Percentiles rank a stretch among this genome's conserved stretches.
Evolutionary conservation across 345 rosid species (phyloP).

Genomic region (Odontarrhena argentea): DNA sequence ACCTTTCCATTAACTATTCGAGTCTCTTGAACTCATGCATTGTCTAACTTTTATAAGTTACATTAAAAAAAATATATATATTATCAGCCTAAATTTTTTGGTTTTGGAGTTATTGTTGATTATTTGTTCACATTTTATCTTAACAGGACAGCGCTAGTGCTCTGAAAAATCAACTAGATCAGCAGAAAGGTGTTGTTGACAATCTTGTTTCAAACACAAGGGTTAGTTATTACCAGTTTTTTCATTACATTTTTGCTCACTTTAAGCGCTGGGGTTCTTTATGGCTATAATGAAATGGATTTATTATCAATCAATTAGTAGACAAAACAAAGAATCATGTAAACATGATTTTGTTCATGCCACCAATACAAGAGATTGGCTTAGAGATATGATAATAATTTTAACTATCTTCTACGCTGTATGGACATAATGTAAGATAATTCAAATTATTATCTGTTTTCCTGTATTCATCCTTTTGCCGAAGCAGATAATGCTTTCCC

Average conservation of each 20-base stretch:
- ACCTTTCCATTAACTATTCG: background rate
- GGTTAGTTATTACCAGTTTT: constrained; percentile 45
- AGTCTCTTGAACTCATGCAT: constrained; percentile 2
- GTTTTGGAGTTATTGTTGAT: background rate
- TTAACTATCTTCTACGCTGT: background rate
- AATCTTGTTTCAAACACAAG: constrained; percentile 75
- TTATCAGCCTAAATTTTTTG: background rate
- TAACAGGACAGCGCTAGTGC: constrained; percentile 64
- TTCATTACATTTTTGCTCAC: background rate
- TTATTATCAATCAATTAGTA: background rate
- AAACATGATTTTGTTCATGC: constrained; percentile 19
- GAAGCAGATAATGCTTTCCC: background rate
- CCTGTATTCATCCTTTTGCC: background rate
- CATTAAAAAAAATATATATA: background rate
- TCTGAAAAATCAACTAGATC: constrained; percentile 71
- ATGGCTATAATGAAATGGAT: background rate
- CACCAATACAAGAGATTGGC: background rate
- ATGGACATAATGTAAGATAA: background rate
- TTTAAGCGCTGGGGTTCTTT: background rate
- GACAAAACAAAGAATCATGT: constrained; percentile 19
- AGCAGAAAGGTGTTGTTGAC: constrained; percentile 66
- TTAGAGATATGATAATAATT: background rate
- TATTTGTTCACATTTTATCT: constrained; percentile 9
- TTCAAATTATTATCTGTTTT: background rate
- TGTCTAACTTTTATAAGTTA: constrained; percentile 1